These are phyloP conservation scores for Phaeosphaeria sp. DNA, from an alignment of 2,329 filamentous ascomycete genomes.

Conservation along the genomic window DNA sequence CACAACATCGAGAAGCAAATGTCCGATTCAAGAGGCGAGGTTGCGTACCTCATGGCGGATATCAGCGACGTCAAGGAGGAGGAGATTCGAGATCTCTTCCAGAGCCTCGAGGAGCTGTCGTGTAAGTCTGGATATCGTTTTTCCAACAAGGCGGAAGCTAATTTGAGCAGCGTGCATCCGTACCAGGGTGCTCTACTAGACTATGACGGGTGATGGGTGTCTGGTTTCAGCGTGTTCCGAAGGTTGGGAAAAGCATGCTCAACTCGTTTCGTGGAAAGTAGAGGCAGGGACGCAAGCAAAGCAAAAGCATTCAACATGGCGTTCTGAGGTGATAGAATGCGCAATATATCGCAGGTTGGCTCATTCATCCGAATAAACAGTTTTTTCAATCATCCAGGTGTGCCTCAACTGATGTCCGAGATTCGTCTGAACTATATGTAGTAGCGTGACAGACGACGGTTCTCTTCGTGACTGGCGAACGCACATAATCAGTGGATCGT, in stretches of 20 bases:
- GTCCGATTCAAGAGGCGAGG: conserved; percentile 90
- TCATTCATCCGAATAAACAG: too few species aligned
- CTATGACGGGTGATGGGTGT: background rate
- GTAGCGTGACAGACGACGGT: too few species aligned
- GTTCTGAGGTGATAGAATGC: conserved; percentile 19
- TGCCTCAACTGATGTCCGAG: too few species aligned
- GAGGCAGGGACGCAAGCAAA: conserved; percentile 3
- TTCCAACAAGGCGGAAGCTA: conserved; percentile 1
- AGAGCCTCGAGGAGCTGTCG: conserved; percentile 79
- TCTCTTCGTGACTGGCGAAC: too few species aligned
- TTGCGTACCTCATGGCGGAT: conserved; percentile 97
- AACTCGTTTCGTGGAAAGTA: background rate
- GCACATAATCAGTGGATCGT: too few species aligned
- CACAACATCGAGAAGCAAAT: conserved; percentile 99
- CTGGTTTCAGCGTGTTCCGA: conserved; percentile 1
- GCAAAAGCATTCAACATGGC: conserved; percentile 49
- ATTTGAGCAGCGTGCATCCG: conserved; percentile 46
- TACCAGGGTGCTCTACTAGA: conserved; percentile 55
- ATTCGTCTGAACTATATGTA: too few species aligned
- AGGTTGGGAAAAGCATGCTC: background rate
- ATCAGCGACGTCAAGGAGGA: conserved; percentile 82
- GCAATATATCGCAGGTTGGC: background rate
- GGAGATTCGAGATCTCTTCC: conserved; percentile 86
- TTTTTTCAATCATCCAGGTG: too few species aligned
- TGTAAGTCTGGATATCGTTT: conserved; percentile 62